Evolutionary conservation across 805 yeast species (phyloP), one percentile per base, ranked within the genome.

Genomic region (Metschnikowia proteae): DNA sequence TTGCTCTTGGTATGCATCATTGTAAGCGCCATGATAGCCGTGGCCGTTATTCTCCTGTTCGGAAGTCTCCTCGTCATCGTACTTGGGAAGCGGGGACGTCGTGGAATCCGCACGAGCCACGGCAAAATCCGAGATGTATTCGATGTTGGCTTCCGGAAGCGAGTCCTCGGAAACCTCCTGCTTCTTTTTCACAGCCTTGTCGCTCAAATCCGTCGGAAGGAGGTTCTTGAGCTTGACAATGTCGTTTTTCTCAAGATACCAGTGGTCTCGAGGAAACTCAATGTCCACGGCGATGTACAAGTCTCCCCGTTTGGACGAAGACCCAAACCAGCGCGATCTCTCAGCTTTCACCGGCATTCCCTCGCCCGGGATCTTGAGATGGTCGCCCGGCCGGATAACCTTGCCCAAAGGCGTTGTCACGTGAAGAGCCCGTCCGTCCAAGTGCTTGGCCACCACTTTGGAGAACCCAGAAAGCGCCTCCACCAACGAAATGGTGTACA

Each of bases 401-500:
- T 84, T 85, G 1, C 97, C 97, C 4, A 76, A 69, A 1, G 91
- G 90, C 0, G 84, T 78, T 0, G 80, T 70, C 10, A 91, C 62
- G 45, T 77, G 77, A 10, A 90, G 65, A 33, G 82, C 79, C 53
- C 97, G 80, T 13, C 85, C 91, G 65, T 94, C 98, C 47, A 91
- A 74, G 54, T 88, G 94, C 54, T 79, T 79, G 7, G 86, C 68
- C 2, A 89, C 71, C 9, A 79, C 76, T 45, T 79, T 76, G 27
- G 83, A 71, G 59, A 91, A 85, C 2, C 98, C 98, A 50, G 88
- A 79, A n/a, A 92, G 71, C 0, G 97, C 84, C 55, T 92, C 98
- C 10, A 80, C 80, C 45, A 92, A 70, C 2, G 95, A 74, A 35
- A 92, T 79, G 6, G 70, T 71, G 35, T 83, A 66, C 28, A 74